Evolutionary conservation across 176 grass and related monocot genomes (phyloP), one percentile per base, ranked within the genome.

Genomic region (Triticum timopheevii): DNA sequence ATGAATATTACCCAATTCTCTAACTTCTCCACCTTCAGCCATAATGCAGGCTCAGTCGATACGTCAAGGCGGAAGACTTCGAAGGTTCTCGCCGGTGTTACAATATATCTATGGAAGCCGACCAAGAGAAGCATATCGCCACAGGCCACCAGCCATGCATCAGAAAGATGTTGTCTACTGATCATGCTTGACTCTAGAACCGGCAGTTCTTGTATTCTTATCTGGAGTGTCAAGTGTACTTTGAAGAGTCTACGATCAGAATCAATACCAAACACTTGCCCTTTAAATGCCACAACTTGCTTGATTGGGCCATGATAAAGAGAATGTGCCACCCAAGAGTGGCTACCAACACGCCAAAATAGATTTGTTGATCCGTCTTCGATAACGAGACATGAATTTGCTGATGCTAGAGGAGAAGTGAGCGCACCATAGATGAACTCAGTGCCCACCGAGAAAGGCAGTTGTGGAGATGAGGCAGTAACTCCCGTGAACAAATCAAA

Each of bases 101-200:
- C 17, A 38, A 22, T 5, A 69, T 4, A 2, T 22, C 33, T 34
- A 17, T 3, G 69, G 13, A 44, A 24, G 5, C 20, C 22, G 2
- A 73, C 22, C 69, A 73, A 73, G 69, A 73, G 38, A 73, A 73
- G 69, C 69, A 73, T 44, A 24, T 44, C 22, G 38, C 69, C 69
- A 24, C 69, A 73, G 0, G 10, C 69, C 69, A 73, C 69, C 38
- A 44, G 69, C 38, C 69, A 73, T 73, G 22, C 3, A 39, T 42
- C 42, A 39, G 22, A 23, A 73, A 73, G 22, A 42, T 24, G 0
- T 12, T 9, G 13, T 23, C 6, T 73, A 10, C 22, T 44, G 69
- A 73, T 15, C 22, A 44, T 44, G 11, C n/a, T 45, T 24, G n/a
- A 73, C 1, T 45, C n/a, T 34, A 45, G 13, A 25, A 73, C 70